Conservation (phyloP, 352 stramenopile species). For the Phytopythium mirpurense region DNA sequence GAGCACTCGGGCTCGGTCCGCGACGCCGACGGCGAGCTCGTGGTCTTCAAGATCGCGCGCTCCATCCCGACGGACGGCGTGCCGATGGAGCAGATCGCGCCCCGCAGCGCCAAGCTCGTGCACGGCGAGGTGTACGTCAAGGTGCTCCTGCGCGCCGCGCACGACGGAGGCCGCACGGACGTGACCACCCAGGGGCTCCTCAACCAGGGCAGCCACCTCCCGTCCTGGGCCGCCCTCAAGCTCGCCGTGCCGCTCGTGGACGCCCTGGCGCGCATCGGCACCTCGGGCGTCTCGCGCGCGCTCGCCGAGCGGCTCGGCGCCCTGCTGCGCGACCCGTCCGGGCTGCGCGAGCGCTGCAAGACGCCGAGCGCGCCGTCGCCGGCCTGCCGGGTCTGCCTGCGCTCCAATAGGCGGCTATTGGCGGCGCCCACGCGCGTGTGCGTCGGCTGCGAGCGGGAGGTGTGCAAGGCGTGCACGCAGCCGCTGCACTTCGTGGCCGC, state of each 20-base stretch:
- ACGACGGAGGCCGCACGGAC: constrained; percentile 17
- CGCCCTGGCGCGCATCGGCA: constrained; percentile 18
- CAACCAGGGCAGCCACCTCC: constrained; percentile 16
- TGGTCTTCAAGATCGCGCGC: constrained; percentile 22
- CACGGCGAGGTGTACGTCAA: constrained; percentile 24
- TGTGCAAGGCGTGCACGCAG: constrained; percentile 17
- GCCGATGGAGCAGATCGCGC: constrained; percentile 17
- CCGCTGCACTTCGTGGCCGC: constrained; percentile 15
- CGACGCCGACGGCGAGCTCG: constrained; percentile 24
- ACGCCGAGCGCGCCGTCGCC: constrained; percentile 8
- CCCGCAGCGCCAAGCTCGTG: constrained; percentile 10
- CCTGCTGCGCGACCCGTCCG: too few species aligned
- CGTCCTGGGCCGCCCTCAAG: constrained; percentile 21
- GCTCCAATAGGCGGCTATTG: constrained; percentile 23
- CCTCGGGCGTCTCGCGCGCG: too few species aligned
- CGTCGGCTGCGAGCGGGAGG: constrained; percentile 12
- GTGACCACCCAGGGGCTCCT: constrained; percentile 23
- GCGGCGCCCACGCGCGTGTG: constrained; percentile 9
- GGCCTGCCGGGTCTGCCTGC: constrained; percentile 21
- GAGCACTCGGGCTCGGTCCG: constrained; percentile 24
- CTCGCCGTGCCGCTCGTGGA: constrained; percentile 21
- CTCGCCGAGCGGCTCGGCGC: too few species aligned
- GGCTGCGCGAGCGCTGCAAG: constrained; percentile 19
- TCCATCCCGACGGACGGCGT: constrained; percentile 35
- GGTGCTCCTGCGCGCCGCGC: constrained; percentile 21